Conservation (phyloP, 257 asterid species). For the Ehretia macrophylla region DNA sequence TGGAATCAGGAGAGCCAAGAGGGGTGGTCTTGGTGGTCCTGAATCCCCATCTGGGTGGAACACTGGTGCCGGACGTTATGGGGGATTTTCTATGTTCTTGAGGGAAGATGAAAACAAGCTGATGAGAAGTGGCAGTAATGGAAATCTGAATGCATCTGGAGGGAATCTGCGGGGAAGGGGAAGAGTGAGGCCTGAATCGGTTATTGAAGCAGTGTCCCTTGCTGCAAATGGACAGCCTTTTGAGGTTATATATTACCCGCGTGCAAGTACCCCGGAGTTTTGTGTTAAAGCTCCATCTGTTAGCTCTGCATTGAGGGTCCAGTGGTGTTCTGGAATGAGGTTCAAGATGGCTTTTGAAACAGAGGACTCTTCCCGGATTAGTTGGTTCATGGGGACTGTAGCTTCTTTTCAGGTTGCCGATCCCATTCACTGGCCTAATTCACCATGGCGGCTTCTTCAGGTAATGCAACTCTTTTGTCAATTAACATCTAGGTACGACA, state of each 20-base stretch:
- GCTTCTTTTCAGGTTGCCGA: constrained; percentile 51
- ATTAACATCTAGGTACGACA: background rate
- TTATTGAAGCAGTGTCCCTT: constrained; percentile 46
- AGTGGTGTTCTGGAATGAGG: constrained; percentile 62
- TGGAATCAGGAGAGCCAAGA: constrained; percentile 59
- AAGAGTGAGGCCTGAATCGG: constrained; percentile 44
- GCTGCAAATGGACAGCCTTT: constrained; percentile 57
- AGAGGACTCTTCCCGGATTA: constrained; percentile 60
- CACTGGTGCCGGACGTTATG: constrained; percentile 32
- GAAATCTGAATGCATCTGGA: constrained; percentile 22
- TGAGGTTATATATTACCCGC: constrained; percentile 51
- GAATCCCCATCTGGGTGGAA: constrained; percentile 45
- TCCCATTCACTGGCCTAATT: constrained; percentile 58
- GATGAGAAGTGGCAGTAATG: constrained; percentile 26
- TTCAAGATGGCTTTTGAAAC: constrained; percentile 75
- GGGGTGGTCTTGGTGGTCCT: constrained; percentile 39
- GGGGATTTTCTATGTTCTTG: constrained; percentile 35
- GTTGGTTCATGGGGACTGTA: constrained; percentile 70
- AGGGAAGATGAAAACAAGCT: constrained; percentile 40
- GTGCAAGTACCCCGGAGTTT: constrained; percentile 64
- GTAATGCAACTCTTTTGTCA: constrained; percentile 25
- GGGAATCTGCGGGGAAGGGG: constrained; percentile 32
- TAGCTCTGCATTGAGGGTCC: constrained; percentile 46
- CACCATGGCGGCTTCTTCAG: constrained; percentile 66
- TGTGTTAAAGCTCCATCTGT: constrained; percentile 56